These are phyloP conservation scores for Cordyceps farinosa DNA, from an alignment of 2,329 filamentous ascomycete species.

Conservation along the genomic window DNA sequence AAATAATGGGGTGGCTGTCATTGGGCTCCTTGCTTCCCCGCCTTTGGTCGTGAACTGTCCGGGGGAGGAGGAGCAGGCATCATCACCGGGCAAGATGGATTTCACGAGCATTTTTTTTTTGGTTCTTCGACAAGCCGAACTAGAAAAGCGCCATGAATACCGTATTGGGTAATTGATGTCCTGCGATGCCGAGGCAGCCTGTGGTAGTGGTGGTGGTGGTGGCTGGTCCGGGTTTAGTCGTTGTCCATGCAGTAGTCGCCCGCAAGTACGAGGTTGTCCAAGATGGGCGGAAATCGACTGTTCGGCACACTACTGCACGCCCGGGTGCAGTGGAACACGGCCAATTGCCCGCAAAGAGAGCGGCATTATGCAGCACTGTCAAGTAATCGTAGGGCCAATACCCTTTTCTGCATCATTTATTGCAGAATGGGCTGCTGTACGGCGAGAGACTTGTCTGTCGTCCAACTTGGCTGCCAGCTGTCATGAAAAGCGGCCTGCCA, in stretches of 20 bases:
- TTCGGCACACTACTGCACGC: slow-evolving; percentile 6
- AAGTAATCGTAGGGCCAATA: background rate
- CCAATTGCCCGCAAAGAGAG: background rate
- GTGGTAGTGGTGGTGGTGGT: background rate
- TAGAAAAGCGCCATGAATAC: slow-evolving; percentile 9
- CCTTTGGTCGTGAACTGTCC: background rate
- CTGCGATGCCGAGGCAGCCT: slow-evolving; percentile 7
- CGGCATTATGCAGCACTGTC: background rate
- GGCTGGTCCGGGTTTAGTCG: background rate
- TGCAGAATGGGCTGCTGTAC: no score
- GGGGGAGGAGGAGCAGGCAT: background rate
- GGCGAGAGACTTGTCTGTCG: no score
- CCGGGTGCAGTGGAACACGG: slow-evolving; percentile 1
- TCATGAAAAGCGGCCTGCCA: background rate
- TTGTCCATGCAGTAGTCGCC: background rate
- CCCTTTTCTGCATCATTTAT: no score
- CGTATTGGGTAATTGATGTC: slow-evolving; percentile 7
- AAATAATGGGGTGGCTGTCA: background rate
- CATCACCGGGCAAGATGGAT: background rate
- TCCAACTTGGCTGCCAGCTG: no score
- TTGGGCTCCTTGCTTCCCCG: slow-evolving; percentile 6
- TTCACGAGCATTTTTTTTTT: slow-evolving; percentile 15
- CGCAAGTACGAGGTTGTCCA: background rate
- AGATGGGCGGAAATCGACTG: background rate
- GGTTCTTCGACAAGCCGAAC: background rate